Conservation (phyloP, 1,284 basidiomycete species). For the Pseudomicrostroma phylloplanum region DNA sequence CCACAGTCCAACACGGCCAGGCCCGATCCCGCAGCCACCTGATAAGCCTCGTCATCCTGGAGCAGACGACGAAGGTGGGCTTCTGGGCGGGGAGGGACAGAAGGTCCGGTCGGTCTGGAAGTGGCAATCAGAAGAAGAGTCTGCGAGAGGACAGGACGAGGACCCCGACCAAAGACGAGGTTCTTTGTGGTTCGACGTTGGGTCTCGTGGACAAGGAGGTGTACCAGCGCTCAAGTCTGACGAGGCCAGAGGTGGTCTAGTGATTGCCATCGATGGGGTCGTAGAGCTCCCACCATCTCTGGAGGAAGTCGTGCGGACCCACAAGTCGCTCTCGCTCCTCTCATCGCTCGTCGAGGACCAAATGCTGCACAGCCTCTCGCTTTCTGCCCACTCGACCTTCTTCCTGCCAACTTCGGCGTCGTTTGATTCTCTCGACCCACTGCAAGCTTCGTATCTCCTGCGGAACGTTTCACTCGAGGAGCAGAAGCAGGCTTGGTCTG, state of each 20-base stretch:
- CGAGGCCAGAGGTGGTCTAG: constrained; percentile 67
- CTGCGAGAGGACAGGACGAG: constrained; percentile 8
- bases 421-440: constrained; percentile 55
- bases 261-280: constrained; percentile 70
- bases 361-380: constrained; percentile 28
- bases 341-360: constrained; percentile 47
- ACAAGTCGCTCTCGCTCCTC: constrained; percentile 39
- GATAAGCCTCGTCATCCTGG: constrained; percentile 30
- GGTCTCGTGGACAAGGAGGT: constrained; percentile 67
- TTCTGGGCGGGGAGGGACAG: constrained; percentile 76
- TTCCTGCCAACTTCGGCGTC: constrained; percentile 83
- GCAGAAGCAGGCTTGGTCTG: constrained; percentile 19
- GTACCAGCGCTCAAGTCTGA: constrained; percentile 50
- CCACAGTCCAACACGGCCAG: constrained; percentile 56
- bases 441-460: constrained; percentile 36
- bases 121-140: constrained; percentile 51
- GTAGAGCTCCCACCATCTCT: constrained; percentile 71
- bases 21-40: constrained; percentile 38
- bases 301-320: constrained; percentile 54
- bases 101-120: constrained; percentile 61
- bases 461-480: background rate
- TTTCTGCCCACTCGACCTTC: constrained; percentile 66
- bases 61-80: constrained; percentile 56
- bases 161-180: constrained; percentile 4
- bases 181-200: constrained; percentile 58